Conservation (phyloP, 257 asterid species). For the Perilla frutescens region DNA sequence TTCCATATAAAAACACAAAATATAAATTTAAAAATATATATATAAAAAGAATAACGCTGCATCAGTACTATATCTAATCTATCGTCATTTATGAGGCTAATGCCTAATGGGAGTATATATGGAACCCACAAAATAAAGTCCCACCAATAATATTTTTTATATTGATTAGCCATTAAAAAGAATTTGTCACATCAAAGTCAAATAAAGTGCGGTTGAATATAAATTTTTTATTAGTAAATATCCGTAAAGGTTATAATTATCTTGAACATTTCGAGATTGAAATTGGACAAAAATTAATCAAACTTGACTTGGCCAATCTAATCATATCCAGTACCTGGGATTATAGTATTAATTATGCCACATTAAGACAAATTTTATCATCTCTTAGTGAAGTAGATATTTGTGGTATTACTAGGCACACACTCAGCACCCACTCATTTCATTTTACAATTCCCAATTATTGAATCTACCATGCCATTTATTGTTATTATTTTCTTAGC, state of each 20-base stretch:
- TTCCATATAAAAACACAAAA: no score
- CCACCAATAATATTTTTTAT: no score
- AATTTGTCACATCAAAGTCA: neutral
- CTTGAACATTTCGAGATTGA: neutral
- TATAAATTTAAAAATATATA: no score
- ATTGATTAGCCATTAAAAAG: no score
- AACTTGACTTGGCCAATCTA: neutral
- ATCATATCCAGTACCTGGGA: neutral
- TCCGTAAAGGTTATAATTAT: neutral
- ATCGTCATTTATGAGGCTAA: no score
- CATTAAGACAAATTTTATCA: slow-evolving; percentile 12
- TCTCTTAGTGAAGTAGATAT: no score
- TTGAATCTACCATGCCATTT: slow-evolving; percentile 1
- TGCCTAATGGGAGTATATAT: no score
- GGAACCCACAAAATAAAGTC: no score
- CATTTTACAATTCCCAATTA: slow-evolving; percentile 18
- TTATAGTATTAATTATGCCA: neutral
- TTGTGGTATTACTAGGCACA: slow-evolving; percentile 9
- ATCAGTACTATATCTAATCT: no score
- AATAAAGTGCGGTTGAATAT: neutral
- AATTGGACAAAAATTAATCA: neutral
- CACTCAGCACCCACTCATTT: slow-evolving; percentile 31
- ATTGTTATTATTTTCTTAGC: neutral
- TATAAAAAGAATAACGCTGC: no score
- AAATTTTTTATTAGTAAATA: neutral